Evolutionary conservation across 225 moss, liverwort and hornwort species (phyloP).

Genomic region (Pseudisothecium myosuroides): DNA sequence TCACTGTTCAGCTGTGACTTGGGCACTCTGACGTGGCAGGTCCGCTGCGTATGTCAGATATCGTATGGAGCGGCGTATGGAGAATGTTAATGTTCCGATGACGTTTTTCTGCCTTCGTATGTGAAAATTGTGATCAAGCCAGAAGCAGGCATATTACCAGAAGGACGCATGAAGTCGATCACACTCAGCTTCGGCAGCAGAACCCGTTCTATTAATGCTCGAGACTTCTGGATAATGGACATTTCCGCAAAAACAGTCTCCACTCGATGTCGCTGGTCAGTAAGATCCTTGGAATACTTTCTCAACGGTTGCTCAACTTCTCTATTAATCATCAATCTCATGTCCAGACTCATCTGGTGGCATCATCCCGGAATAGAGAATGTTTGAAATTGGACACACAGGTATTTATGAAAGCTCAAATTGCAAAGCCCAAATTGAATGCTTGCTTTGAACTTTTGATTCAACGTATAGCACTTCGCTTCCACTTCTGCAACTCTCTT

Average conservation of each 20-base stretch:
- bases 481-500: background rate
- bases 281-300: conserved; percentile 29
- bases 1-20: background rate
- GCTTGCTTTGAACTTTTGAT: conserved; percentile 29
- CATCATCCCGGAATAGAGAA: background rate
- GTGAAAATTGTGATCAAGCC: background rate
- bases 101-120: background rate
- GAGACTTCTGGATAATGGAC: conserved; percentile 3
- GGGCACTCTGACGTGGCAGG: background rate
- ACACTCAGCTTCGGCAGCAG: background rate
- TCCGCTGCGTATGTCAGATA: background rate
- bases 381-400: background rate
- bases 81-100: background rate
- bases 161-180: conserved; percentile 34
- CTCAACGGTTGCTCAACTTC: conserved; percentile 10
- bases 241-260: conserved; percentile 32
- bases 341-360: conserved; percentile 8
- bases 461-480: conserved; percentile 15
- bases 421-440: background rate
- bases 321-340: conserved; percentile 19
- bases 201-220: background rate
- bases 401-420: too few species aligned
- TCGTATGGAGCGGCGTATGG: background rate
- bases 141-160: background rate
- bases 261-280: conserved; percentile 28